A percentile compares a stretch with the other conserved stretches of the same genome.
phyloP scores from a whole-genome alignment of 192 early-diverging fungal species.

The Podila minutissima region DNA sequence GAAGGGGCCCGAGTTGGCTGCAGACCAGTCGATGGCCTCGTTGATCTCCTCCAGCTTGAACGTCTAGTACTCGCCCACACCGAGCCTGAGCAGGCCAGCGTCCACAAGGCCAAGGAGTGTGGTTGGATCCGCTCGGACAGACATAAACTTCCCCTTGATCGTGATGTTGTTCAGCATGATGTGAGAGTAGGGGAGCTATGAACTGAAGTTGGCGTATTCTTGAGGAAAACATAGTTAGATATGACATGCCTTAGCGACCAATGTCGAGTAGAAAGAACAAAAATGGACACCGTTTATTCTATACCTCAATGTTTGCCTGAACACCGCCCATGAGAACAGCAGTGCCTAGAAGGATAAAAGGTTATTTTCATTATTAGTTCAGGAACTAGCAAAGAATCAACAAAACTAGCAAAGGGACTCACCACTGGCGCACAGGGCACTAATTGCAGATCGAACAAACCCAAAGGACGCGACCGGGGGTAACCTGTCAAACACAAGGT shows the following conservation, averaged over 20 bases:
- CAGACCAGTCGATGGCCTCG: constrained; percentile 17
- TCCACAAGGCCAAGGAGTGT: constrained; percentile 30
- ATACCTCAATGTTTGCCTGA: constrained; percentile 7
- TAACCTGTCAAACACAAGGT: constrained; percentile 34
- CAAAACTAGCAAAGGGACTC: background rate
- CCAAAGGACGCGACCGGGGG: constrained; percentile 19
- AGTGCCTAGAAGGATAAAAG: constrained; percentile 4
- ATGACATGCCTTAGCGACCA: background rate
- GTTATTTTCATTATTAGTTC: too few relatives aligned
- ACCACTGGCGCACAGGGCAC: constrained; percentile 24
- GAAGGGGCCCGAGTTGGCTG: background rate
- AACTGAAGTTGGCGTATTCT: too few relatives aligned
- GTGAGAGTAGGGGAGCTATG: constrained; percentile 13
- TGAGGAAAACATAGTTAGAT: too few relatives aligned
- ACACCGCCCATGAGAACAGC: constrained; percentile 30
- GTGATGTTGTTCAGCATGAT: constrained; percentile 37
- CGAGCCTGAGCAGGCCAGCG: constrained; percentile 28
- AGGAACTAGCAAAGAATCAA: too few relatives aligned
- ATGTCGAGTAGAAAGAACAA: background rate
- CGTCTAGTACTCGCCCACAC: constrained; percentile 1
- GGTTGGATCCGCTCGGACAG: constrained; percentile 14
- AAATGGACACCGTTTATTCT: background rate
- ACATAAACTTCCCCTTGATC: constrained; percentile 50
- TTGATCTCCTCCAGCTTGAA: constrained; percentile 16
- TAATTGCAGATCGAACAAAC: constrained; percentile 19